A percentile compares a stretch with the other conserved stretches of the same genome.
phyloP scores from a whole-genome alignment of 2,329 filamentous ascomycete genomes.

The Aspergillus texensis region DNA sequence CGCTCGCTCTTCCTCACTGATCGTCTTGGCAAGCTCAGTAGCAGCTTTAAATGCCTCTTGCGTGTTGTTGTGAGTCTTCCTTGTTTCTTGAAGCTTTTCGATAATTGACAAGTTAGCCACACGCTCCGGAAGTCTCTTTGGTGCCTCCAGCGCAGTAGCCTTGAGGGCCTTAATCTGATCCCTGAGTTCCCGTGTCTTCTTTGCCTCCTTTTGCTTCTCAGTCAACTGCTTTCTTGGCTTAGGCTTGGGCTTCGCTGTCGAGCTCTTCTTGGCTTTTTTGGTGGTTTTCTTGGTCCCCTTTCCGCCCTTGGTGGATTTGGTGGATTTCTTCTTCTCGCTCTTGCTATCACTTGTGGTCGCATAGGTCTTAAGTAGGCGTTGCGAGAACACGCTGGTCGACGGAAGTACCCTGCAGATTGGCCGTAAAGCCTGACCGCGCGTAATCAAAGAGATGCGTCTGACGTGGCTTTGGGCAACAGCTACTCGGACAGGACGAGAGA shows the following conservation, averaged over 20 bases:
- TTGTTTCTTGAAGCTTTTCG: conserved; percentile 21
- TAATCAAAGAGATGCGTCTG: conserved; percentile 28
- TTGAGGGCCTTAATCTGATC: conserved; percentile 39
- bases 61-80: background rate
- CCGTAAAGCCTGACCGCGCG: conserved; percentile 18
- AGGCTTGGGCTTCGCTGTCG: conserved; percentile 27
- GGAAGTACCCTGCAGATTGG: conserved; percentile 16
- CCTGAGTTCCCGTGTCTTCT: conserved; percentile 33
- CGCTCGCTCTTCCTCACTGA: conserved; percentile 26
- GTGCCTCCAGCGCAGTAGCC: conserved; percentile 33
- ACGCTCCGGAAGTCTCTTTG: conserved; percentile 36
- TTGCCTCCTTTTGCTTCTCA: conserved; percentile 32
- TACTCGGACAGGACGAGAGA: conserved; percentile 30
- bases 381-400: conserved; percentile 21
- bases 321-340: background rate
- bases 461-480: conserved; percentile 30
- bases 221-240: conserved; percentile 30
- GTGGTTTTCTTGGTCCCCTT: conserved; percentile 17
- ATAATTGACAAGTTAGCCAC: conserved; percentile 27
- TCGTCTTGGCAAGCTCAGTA: conserved; percentile 15
- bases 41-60: conserved; percentile 25
- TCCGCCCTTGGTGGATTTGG: conserved; percentile 28
- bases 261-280: conserved; percentile 29
- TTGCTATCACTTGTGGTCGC: conserved; percentile 32
- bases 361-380: conserved; percentile 31